Evolutionary conservation across 2,329 filamentous ascomycete species (phyloP).

Genomic region (Moelleriella libera): DNA sequence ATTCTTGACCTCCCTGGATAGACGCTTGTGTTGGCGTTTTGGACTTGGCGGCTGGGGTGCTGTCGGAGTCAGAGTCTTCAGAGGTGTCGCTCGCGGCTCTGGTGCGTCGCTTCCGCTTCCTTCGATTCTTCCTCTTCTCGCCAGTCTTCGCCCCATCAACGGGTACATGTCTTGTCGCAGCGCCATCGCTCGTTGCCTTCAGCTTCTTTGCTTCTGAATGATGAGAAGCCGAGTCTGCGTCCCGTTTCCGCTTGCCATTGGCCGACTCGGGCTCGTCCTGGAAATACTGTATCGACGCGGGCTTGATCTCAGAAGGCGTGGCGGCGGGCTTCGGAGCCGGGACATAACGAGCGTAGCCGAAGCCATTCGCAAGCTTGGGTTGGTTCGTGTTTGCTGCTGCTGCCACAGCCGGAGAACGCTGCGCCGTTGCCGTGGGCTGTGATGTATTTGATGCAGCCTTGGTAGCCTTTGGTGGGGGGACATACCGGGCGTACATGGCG

Average conservation of each 20-base stretch:
- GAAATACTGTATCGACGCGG: constrained; percentile 11
- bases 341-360: constrained; percentile 27
- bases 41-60: constrained; percentile 7
- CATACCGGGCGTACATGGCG: constrained; percentile 28
- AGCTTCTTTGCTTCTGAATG: constrained; percentile 20
- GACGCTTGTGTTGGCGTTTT: neutral
- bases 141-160: constrained; percentile 6
- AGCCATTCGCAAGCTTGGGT: constrained; percentile 8
- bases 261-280: constrained; percentile 13
- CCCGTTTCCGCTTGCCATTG: constrained; percentile 22
- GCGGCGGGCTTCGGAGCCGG: constrained; percentile 14
- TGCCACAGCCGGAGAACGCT: constrained; percentile 2
- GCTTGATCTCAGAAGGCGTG: constrained; percentile 1
- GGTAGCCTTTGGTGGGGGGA: constrained; percentile 18
- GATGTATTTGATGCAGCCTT: constrained; percentile 1
- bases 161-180: constrained; percentile 3
- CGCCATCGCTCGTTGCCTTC: constrained; percentile 8
- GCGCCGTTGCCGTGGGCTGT: constrained; percentile 1
- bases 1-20: neutral
- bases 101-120: constrained; percentile 19
- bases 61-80: constrained; percentile 5
- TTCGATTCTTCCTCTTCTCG: constrained; percentile 17
- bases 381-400: constrained; percentile 2
- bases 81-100: constrained; percentile 10
- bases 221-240: constrained; percentile 13